Evolutionary conservation across 495 filamentous ascomycete species (phyloP), one percentile per base, ranked within the genome.

Genomic region (Wilcoxina mikolae): DNA sequence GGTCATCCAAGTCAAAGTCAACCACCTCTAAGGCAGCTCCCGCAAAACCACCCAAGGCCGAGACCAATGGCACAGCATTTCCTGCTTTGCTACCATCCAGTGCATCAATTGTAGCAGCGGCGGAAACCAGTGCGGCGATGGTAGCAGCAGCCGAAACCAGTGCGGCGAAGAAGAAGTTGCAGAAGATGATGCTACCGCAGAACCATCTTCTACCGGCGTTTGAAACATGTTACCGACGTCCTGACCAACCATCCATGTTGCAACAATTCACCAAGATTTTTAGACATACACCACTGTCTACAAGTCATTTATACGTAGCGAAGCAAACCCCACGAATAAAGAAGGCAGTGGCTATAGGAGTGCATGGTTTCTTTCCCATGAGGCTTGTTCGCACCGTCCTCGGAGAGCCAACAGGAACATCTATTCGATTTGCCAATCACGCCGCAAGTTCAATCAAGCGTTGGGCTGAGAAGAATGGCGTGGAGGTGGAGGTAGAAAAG

Each of bases 321-420:
- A 79, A 76, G 33, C 75, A 84, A 25, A 75, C 79, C 3, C 81
- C 78, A 1, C 81, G 74, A 58, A 77, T 94, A 5, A 88, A 79
- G 66, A 84, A 78, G 57, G 90, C 90, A 22, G 70, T 98, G 10
- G 87, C 88, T 5, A 94, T 98, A 57, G 91, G 91, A 22, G 80
- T 98, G 17, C 91, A 98, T 69, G 91, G 91, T 3, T 87, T 88
- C 56, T 95, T 94, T 59, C 91, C 91, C 3, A 87, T 87, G 20
- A 77, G 82, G 0, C 74, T 91, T 35, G 74, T 98, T 26, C 81
- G 90, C 11, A 83, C 80, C 23, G 80, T 98, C 24, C 78, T 96
- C 4, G 91, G 91, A 2, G 93, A 95, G 58, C 91, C 91, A 0
- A 95, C 87, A 4, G 91, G 91, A 3, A 98, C 91, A 4, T 95